phyloP scores from a whole-genome alignment of 106 monocot genomes.

The Hemerocallis citrina region DNA sequence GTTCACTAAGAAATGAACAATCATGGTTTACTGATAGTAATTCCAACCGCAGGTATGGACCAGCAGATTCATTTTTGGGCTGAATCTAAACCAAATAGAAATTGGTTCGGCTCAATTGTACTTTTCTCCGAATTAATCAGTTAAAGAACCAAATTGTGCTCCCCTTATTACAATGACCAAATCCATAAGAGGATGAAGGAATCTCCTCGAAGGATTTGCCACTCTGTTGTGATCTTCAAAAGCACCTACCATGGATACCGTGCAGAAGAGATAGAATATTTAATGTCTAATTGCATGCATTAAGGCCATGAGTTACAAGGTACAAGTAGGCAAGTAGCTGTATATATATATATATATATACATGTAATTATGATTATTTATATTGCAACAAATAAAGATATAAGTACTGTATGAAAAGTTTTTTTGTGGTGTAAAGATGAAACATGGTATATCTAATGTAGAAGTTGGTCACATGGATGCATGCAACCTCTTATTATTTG shows the following conservation, averaged over 20 bases:
- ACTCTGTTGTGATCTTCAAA: neutral
- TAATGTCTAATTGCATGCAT: neutral
- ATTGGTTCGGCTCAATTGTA: too few relatives aligned
- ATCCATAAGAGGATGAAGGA: neutral
- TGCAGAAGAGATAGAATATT: neutral
- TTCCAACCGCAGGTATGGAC: too few relatives aligned
- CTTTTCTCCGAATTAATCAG: too few relatives aligned
- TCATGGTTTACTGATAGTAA: too few relatives aligned
- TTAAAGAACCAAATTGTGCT: too few relatives aligned
- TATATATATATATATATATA: neutral
- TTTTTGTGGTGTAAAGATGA: neutral
- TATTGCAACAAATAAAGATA: neutral
- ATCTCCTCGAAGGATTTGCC: neutral
- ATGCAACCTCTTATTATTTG: neutral
- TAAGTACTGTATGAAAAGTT: neutral
- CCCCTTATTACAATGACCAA: too few relatives aligned
- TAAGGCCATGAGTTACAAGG: neutral
- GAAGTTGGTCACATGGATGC: neutral
- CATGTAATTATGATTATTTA: neutral
- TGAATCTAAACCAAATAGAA: too few relatives aligned
- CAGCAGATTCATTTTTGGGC: too few relatives aligned
- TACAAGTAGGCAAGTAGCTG: neutral
- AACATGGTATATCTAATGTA: neutral
- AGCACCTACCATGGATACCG: neutral
- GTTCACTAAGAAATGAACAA: too few relatives aligned